These are phyloP conservation scores for Paecilomyces fulvus DNA, from an alignment of 2,329 filamentous ascomycete species.

Conservation along the genomic window DNA sequence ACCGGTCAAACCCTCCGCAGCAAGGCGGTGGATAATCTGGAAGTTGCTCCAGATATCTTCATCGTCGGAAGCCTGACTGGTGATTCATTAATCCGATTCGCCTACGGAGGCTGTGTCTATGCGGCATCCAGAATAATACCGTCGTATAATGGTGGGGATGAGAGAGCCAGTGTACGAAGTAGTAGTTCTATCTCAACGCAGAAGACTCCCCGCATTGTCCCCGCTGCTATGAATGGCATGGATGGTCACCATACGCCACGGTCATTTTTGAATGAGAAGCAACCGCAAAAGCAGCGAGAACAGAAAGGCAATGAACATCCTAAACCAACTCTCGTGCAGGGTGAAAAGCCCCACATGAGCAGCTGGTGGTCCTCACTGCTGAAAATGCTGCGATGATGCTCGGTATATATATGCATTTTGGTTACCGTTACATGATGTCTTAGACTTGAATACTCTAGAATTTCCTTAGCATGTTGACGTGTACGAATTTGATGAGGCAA, in stretches of 20 bases:
- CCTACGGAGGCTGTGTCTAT: constrained; percentile 51
- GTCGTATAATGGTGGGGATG: constrained; percentile 10
- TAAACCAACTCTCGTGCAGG: constrained; percentile 9
- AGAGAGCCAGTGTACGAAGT: constrained; percentile 10
- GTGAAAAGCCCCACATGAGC: constrained; percentile 4
- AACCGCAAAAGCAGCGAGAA: not conserved
- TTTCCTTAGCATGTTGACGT: not conserved
- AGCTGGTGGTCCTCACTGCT: constrained; percentile 14
- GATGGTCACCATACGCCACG: constrained; percentile 24
- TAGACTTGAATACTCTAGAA: not conserved
- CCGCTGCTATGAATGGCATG: constrained; percentile 29
- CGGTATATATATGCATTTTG: constrained; percentile 3
- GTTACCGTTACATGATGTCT: not conserved
- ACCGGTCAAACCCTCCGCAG: constrained; percentile 46
- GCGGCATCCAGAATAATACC: constrained; percentile 45
- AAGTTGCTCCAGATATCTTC: constrained; percentile 47
- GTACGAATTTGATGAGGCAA: not conserved
- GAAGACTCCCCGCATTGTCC: not conserved
- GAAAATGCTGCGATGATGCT: constrained; percentile 9
- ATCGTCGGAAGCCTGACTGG: constrained; percentile 52
- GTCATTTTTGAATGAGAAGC: constrained; percentile 4
- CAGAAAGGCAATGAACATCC: constrained; percentile 10
- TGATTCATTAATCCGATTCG: constrained; percentile 52
- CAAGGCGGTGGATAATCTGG: constrained; percentile 44
- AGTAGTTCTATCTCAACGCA: constrained; percentile 10